A percentile compares a stretch with the other conserved stretches of the same genome.
Conservation (phyloP, 2,329 filamentous ascomycete genomes). For the Fusarium stilboides region DNA sequence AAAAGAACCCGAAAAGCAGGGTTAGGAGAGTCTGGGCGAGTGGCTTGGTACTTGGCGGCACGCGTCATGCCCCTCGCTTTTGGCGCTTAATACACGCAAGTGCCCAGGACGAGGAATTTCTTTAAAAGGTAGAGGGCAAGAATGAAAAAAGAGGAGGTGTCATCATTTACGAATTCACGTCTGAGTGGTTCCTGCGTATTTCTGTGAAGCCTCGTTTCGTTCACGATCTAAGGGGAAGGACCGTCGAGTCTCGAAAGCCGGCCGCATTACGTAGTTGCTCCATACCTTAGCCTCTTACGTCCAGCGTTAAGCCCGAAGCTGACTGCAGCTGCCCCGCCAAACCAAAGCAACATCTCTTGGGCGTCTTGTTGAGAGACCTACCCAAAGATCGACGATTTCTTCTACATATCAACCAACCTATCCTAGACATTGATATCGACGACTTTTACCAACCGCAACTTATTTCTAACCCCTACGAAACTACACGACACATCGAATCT, state of each 20-base stretch:
- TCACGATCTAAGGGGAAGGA: not conserved
- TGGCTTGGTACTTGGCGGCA: conserved; percentile 53
- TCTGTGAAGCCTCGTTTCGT: conserved; percentile 21
- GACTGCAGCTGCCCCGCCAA: conserved; percentile 47
- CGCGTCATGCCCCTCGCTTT: conserved; percentile 52
- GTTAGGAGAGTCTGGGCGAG: conserved; percentile 48
- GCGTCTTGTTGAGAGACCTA: conserved; percentile 26
- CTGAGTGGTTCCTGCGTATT: not conserved
- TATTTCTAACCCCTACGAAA: not conserved
- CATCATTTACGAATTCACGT: not conserved
- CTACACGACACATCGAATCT: conserved; percentile 23
- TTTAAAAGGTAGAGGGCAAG: conserved; percentile 26
- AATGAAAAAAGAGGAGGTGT: conserved; percentile 11
- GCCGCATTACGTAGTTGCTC: conserved; percentile 38
- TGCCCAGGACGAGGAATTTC: conserved; percentile 17
- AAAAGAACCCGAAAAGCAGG: conserved; percentile 48
- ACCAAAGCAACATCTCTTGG: conserved; percentile 20
- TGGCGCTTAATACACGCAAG: conserved; percentile 43
- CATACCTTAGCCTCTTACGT: conserved; percentile 13
- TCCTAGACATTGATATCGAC: conserved; percentile 30
- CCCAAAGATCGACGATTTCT: conserved; percentile 24
- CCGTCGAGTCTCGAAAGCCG: conserved; percentile 2
- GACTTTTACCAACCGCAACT: conserved; percentile 3
- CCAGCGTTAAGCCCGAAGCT: conserved; percentile 27
- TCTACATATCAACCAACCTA: conserved; percentile 7